Evolutionary conservation across 495 filamentous ascomycete species (phyloP).

Genomic region (Neurospora tetrasperma): DNA sequence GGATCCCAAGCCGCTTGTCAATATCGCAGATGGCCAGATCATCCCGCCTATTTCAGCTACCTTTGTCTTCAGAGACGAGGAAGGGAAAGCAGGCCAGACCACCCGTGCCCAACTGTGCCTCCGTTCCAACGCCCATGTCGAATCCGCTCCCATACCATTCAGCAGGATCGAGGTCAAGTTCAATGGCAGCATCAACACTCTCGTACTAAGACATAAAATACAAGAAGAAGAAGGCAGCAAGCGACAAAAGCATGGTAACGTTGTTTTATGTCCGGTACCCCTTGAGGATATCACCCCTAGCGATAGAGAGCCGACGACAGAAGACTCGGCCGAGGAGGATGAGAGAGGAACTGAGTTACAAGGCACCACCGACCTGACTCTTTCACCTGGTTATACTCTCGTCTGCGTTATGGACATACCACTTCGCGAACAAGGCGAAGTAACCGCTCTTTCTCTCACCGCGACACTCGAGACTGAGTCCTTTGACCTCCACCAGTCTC

Average conservation of each 20-base stretch:
- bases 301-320: conserved; percentile 16
- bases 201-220: conserved; percentile 34
- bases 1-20: conserved; percentile 51
- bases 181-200: conserved; percentile 55
- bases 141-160: conserved; percentile 54
- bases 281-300: conserved; percentile 5
- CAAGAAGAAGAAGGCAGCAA: not conserved
- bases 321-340: conserved; percentile 22
- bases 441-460: conserved; percentile 52
- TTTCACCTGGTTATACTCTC: conserved; percentile 57
- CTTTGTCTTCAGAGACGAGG: conserved; percentile 61
- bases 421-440: conserved; percentile 72
- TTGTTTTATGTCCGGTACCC: conserved; percentile 6
- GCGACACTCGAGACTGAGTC: conserved; percentile 50
- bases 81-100: conserved; percentile 77
- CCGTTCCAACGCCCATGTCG: conserved; percentile 53
- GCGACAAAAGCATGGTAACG: conserved; percentile 6
- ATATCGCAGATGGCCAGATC: conserved; percentile 55
- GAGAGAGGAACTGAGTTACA: conserved; percentile 20
- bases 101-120: conserved; percentile 63
- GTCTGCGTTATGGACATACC: conserved; percentile 62
- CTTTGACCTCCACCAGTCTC: conserved; percentile 58
- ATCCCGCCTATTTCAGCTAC: conserved; percentile 60
- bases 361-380: conserved; percentile 54
- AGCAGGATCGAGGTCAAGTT: conserved; percentile 55